A percentile compares a stretch with the other conserved stretches of the same genome.
Conservation (phyloP, 352 stramenopile genomes). For the Globisporangium nunn region DNA sequence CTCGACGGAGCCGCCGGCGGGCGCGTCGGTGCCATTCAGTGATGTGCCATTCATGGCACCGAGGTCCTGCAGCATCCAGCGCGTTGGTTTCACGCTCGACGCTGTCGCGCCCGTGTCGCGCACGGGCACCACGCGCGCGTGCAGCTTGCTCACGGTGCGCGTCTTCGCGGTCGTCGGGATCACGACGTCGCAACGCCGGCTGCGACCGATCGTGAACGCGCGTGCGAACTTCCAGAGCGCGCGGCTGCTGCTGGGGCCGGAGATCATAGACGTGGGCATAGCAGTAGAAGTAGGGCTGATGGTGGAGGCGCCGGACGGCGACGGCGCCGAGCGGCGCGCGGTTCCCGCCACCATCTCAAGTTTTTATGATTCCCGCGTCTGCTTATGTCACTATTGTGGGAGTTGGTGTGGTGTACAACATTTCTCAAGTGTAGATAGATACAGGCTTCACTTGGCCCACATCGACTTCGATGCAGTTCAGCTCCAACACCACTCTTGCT, state of each 20-base stretch:
- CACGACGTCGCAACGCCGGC: conserved; percentile 57
- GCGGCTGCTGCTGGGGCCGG: neutral
- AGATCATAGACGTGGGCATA: too few relatives aligned
- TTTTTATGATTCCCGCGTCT: too few relatives aligned
- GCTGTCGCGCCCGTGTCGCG: conserved; percentile 3
- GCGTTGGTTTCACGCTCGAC: conserved; percentile 15
- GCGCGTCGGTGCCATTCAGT: conserved; percentile 61
- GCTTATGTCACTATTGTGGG: too few relatives aligned
- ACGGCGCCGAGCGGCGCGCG: too few relatives aligned
- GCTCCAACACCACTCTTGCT: too few relatives aligned
- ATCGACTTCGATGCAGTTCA: too few relatives aligned
- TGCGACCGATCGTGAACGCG: conserved; percentile 67
- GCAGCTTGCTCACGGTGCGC: conserved; percentile 69
- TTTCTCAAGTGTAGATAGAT: too few relatives aligned
- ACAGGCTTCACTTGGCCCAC: too few relatives aligned
- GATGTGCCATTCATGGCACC: conserved; percentile 76
- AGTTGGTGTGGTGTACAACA: too few relatives aligned
- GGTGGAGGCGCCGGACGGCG: too few relatives aligned
- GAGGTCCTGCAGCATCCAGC: conserved; percentile 76
- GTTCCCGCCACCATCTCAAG: too few relatives aligned
- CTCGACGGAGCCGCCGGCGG: conserved; percentile 41
- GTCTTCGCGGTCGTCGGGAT: conserved; percentile 67
- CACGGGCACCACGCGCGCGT: conserved; percentile 53
- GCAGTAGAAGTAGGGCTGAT: too few relatives aligned
- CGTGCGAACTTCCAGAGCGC: conserved; percentile 33